Evolutionary conservation across 108 stramenopile genomes (phyloP).

Genomic region (Conticribra weissflogii): DNA sequence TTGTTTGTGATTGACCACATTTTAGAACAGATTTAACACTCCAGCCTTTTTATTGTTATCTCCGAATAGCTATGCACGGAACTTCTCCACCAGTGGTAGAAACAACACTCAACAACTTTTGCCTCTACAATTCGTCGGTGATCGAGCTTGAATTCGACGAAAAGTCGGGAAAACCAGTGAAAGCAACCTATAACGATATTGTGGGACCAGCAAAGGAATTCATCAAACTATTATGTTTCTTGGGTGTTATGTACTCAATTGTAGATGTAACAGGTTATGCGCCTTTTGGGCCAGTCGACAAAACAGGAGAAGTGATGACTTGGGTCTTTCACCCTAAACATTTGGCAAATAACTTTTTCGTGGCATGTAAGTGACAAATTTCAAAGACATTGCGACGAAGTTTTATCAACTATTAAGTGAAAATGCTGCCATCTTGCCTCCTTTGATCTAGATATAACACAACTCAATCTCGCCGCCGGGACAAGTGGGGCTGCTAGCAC

Average conservation of each 20-base stretch:
- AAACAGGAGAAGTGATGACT: neutral
- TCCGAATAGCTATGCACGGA: neutral
- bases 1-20: too few species aligned
- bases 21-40: too few species aligned
- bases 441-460: conserved; percentile 13
- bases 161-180: conserved; percentile 25
- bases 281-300: neutral
- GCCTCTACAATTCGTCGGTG: conserved; percentile 31
- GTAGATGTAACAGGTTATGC: conserved; percentile 4
- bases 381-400: too few species aligned
- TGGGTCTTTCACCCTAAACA: conserved; percentile 14
- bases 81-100: conserved; percentile 4
- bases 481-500: conserved; percentile 3
- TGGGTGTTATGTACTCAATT: conserved; percentile 20
- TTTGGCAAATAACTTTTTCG: conserved; percentile 29
- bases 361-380: conserved; percentile 27
- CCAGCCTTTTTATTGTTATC: neutral
- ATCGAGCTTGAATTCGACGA: conserved; percentile 38
- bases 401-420: too few species aligned
- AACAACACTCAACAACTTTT: conserved; percentile 8
- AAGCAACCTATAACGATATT: conserved; percentile 27
- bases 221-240: conserved; percentile 11
- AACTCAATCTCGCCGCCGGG: neutral
- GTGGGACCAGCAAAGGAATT: conserved; percentile 8
- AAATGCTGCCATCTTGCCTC: too few species aligned